Conservation (phyloP, 2,329 filamentous ascomycete species). For the Aspergillus sp. region DNA sequence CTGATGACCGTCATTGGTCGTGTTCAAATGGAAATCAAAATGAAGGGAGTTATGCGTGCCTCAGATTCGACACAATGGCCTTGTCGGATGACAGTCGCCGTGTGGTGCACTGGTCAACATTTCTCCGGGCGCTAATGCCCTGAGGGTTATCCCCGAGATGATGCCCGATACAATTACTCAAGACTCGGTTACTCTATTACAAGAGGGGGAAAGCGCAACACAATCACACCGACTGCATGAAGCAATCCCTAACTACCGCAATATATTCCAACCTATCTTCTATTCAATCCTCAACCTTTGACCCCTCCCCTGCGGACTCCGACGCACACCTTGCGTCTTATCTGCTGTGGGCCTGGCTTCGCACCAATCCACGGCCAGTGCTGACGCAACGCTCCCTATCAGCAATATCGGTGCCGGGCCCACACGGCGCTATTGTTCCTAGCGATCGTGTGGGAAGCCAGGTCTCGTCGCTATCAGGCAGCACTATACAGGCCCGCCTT, state of each 20-base stretch:
- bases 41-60: background rate
- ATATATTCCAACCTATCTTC: background rate
- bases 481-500: background rate
- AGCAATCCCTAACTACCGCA: background rate
- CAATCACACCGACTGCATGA: background rate
- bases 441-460: background rate
- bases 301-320: constrained; percentile 8
- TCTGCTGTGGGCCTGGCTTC: background rate
- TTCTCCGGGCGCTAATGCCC: background rate
- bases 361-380: constrained; percentile 5
- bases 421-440: background rate
- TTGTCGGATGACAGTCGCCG: background rate
- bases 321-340: constrained; percentile 11
- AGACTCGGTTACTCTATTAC: background rate
- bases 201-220: background rate
- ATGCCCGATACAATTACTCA: background rate
- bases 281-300: background rate
- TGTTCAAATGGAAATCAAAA: background rate
- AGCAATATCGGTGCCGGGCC: constrained; percentile 4
- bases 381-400: constrained; percentile 7
- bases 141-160: background rate
- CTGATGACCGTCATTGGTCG: too few relatives aligned
- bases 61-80: background rate
- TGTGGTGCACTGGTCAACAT: background rate
- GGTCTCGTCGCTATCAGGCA: background rate